Evolutionary conservation across 2,329 filamentous ascomycete genomes (phyloP).

Genomic region (Trichoderma pleuroti): DNA sequence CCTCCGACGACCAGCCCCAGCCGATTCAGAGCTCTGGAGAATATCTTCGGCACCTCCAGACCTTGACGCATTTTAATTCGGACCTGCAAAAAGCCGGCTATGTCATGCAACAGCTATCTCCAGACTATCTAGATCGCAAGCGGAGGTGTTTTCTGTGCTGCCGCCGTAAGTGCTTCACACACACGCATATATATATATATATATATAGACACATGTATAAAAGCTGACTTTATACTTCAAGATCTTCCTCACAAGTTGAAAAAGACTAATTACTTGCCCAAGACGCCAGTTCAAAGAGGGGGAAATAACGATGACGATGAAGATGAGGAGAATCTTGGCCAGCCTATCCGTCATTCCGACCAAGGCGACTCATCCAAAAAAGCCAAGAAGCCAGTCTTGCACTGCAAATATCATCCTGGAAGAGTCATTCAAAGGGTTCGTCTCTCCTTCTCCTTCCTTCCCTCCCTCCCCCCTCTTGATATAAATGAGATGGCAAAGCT

Average conservation of each 20-base stretch:
- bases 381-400: slow-evolving; percentile 13
- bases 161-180: slow-evolving; percentile 25
- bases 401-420: slow-evolving; percentile 32
- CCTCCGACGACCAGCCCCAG: slow-evolving; percentile 12
- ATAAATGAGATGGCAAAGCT: not conserved
- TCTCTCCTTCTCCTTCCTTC: not conserved
- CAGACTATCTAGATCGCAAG: slow-evolving; percentile 31
- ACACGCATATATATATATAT: too few relatives aligned
- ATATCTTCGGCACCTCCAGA: slow-evolving; percentile 23
- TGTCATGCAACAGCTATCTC: slow-evolving; percentile 26
- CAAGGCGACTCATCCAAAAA: not conserved
- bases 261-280: not conserved
- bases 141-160: slow-evolving; percentile 30
- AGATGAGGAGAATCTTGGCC: not conserved
- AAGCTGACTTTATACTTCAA: not conserved
- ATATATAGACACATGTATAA: not conserved
- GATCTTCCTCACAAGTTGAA: not conserved
- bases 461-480: too few relatives aligned
- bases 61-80: slow-evolving; percentile 21
- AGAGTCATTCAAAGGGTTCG: slow-evolving; percentile 28
- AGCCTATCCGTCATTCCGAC: not conserved
- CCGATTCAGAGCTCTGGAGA: slow-evolving; percentile 24
- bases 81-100: slow-evolving; percentile 29
- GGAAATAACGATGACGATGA: not conserved
- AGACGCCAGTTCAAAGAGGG: not conserved